A percentile compares a stretch with the other conserved stretches of the same genome.
phyloP scores from a whole-genome alignment of 1,284 basidiomycete genomes.

The Sutorius eximius region DNA sequence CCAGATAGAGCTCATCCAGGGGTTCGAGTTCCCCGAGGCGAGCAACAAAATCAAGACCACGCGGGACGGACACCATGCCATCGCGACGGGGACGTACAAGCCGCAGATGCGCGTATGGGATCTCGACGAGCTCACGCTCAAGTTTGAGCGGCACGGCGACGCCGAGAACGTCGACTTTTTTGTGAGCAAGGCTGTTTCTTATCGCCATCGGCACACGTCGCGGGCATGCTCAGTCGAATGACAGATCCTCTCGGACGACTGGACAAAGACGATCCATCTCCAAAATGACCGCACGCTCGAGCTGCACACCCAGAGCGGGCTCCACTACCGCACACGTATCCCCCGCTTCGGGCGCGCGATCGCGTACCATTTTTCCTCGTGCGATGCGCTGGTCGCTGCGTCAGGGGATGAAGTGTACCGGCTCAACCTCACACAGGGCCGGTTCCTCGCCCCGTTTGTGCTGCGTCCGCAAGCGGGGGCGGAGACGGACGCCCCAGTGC shows the following conservation, averaged over 20 bases:
- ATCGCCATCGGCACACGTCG: neutral
- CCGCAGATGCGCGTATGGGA: conserved; percentile 98
- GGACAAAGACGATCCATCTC: conserved; percentile 98
- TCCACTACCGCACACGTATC: conserved; percentile 91
- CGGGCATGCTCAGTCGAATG: conserved; percentile 8
- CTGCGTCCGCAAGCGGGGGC: conserved; percentile 39
- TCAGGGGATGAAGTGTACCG: conserved; percentile 88
- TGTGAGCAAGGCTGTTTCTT: conserved; percentile 65
- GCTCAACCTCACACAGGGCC: conserved; percentile 93
- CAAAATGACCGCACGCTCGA: conserved; percentile 96
- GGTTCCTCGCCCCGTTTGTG: conserved; percentile 82
- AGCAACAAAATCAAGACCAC: conserved; percentile 92
- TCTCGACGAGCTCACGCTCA: conserved; percentile 87
- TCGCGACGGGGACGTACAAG: conserved; percentile 98
- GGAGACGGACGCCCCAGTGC: conserved; percentile 52
- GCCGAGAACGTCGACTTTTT: conserved; percentile 98
- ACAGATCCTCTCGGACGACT: conserved; percentile 95
- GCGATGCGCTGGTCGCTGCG: conserved; percentile 78
- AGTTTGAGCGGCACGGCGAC: conserved; percentile 96
- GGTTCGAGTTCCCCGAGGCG: conserved; percentile 97
- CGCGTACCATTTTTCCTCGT: conserved; percentile 85
- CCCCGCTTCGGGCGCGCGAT: conserved; percentile 92
- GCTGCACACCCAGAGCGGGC: conserved; percentile 91
- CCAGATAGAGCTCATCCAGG: conserved; percentile 86
- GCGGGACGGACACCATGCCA: conserved; percentile 86